phyloP scores from a whole-genome alignment of 2,329 filamentous ascomycete species.

The Diaporthe sp. region DNA sequence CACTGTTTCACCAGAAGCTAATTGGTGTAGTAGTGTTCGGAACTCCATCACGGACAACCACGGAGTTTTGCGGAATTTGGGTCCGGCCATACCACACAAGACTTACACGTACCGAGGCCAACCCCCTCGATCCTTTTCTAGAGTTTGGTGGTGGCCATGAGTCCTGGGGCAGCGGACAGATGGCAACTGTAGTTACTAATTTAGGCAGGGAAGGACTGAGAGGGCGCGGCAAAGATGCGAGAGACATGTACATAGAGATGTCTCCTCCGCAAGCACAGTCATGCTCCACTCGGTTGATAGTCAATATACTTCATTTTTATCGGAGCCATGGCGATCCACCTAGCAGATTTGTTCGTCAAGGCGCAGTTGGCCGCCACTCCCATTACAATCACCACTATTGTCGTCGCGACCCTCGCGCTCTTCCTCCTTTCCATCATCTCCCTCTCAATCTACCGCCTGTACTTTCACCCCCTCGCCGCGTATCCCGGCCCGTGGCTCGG shows the following conservation, averaged over 20 bases:
- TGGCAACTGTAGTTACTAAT: neutral
- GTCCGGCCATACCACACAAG: no score
- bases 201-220: neutral
- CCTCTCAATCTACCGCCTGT: neutral
- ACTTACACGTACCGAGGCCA: neutral
- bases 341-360: neutral
- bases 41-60: neutral
- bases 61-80: no score
- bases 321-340: neutral
- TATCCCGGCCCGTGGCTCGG: slow-evolving; percentile 14
- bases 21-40: neutral
- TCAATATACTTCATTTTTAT: neutral
- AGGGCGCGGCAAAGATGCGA: neutral
- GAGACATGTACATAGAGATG: neutral
- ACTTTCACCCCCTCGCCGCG: neutral
- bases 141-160: neutral
- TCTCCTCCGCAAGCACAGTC: neutral
- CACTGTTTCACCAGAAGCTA: neutral
- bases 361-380: neutral
- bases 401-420: neutral
- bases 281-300: neutral
- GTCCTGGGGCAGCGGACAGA: neutral
- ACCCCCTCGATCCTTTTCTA: neutral
- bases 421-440: neutral
- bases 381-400: neutral